Evolutionary conservation across 106 monocot species (phyloP).

Genomic region (Allium fistulosum): DNA sequence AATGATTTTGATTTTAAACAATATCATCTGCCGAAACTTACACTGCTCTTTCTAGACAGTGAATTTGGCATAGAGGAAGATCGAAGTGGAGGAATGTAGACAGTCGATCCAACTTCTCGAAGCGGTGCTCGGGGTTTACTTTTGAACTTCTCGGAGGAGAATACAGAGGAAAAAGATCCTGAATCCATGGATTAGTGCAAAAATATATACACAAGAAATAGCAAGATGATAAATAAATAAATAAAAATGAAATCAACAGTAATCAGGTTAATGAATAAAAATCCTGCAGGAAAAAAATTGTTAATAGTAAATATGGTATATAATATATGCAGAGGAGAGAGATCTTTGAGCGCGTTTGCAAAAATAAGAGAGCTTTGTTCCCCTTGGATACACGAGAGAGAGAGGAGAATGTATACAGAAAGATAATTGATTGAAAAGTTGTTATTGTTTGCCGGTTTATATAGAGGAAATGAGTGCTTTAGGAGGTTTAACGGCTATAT

Average conservation of each 20-base stretch:
- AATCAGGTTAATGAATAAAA: neutral
- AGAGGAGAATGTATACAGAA: no score
- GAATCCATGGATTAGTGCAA: conserved; percentile 2
- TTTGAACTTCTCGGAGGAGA: conserved; percentile 6
- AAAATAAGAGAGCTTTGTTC: no score
- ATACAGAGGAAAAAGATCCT: conserved; percentile 4
- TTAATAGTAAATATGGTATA: no score
- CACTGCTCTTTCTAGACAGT: conserved; percentile 19
- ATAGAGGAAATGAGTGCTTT: no score
- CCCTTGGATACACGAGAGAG: no score
- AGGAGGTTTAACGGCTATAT: no score
- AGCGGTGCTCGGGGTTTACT: conserved; percentile 1
- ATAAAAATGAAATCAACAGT: neutral
- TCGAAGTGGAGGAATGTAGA: conserved; percentile 40
- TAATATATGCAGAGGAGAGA: no score
- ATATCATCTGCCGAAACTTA: conserved; percentile 11
- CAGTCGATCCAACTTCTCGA: conserved; percentile 18
- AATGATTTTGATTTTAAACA: neutral
- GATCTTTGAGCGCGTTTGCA: no score
- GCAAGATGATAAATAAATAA: neutral
- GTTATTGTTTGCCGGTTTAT: no score
- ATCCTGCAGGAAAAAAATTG: neutral
- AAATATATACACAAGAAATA: neutral
- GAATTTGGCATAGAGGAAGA: conserved; percentile 10
- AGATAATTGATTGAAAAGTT: no score